Evolutionary conservation across 2,329 filamentous ascomycete species (phyloP).

Genomic region (Monosporascus sp.): DNA sequence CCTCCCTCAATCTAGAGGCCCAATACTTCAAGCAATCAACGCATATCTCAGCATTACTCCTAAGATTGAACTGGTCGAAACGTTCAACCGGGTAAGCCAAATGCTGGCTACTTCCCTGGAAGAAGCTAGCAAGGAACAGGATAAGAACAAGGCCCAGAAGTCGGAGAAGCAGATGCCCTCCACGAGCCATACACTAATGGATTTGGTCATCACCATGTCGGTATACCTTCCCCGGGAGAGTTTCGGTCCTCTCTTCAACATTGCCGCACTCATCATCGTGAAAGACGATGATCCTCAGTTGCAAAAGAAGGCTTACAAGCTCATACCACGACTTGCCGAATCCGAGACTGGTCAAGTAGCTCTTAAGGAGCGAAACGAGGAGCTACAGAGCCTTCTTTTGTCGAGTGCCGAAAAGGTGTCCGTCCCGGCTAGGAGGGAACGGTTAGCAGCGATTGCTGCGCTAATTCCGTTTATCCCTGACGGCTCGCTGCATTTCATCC

Average conservation of each 20-base stretch:
- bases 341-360: conserved; percentile 74
- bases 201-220: conserved; percentile 92
- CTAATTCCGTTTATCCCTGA: conserved; percentile 74
- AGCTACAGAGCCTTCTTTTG: conserved; percentile 79
- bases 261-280: conserved; percentile 76
- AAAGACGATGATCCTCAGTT: conserved; percentile 82
- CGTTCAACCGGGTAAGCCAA: conserved; percentile 78
- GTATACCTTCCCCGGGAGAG: conserved; percentile 85
- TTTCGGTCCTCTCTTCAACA: conserved; percentile 78
- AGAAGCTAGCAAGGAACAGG: conserved; percentile 49
- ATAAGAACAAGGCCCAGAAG: conserved; percentile 54
- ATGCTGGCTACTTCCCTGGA: conserved; percentile 73
- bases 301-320: conserved; percentile 98
- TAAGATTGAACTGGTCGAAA: conserved; percentile 71
- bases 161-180: conserved; percentile 73
- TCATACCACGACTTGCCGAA: conserved; percentile 83
- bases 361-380: conserved; percentile 65
- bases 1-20: conserved; percentile 82
- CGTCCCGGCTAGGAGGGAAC: conserved; percentile 78
- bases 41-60: conserved; percentile 87
- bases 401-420: conserved; percentile 78
- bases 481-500: conserved; percentile 84
- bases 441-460: conserved; percentile 74
- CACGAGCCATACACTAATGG: conserved; percentile 91
- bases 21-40: conserved; percentile 91